Percentiles rank a stretch among this genome's conserved stretches.
Conservation (phyloP, 1,139 yeast species). For the Wickerhamomyces sp. region DNA sequence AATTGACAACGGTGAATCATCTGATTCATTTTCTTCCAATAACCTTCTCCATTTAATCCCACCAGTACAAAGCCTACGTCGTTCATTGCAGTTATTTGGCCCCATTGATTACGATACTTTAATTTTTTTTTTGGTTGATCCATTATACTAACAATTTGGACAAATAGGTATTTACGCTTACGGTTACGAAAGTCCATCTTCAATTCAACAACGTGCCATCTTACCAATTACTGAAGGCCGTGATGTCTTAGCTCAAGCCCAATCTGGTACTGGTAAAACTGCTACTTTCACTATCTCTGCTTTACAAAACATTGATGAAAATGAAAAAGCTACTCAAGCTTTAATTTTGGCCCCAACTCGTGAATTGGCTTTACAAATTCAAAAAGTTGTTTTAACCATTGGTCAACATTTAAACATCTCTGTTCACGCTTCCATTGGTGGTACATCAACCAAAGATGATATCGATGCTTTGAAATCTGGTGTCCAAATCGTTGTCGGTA, state of each 20-base stretch:
- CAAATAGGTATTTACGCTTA: constrained; percentile 76
- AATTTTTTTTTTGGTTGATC: too few relatives aligned
- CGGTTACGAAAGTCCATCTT: constrained; percentile 97
- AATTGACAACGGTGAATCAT: neutral
- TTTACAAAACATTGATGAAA: constrained; percentile 83
- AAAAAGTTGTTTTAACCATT: constrained; percentile 89
- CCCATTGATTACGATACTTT: too few relatives aligned
- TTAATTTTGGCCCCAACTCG: constrained; percentile 97
- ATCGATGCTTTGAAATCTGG: constrained; percentile 88
- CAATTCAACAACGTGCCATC: constrained; percentile 98
- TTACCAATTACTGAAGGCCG: constrained; percentile 94
- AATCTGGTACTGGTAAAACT: constrained; percentile 99
- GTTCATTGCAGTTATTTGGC: too few relatives aligned
- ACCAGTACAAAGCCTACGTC: too few relatives aligned
- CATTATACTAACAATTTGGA: constrained; percentile 10
- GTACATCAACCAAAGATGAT: constrained; percentile 90
- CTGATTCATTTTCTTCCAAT: too few relatives aligned
- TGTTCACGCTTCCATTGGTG: constrained; percentile 98
- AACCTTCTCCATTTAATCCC: too few relatives aligned
- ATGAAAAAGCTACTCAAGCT: constrained; percentile 75
- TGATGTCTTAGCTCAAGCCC: constrained; percentile 98
- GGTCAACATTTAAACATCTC: constrained; percentile 92
- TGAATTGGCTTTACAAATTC: constrained; percentile 97
- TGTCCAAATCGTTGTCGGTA: constrained; percentile 96
- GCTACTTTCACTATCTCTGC: constrained; percentile 98